These are phyloP conservation scores for Dictyophora rubrovolvata DNA, from an alignment of 768 basidiomycete genomes.

Conservation along the genomic window DNA sequence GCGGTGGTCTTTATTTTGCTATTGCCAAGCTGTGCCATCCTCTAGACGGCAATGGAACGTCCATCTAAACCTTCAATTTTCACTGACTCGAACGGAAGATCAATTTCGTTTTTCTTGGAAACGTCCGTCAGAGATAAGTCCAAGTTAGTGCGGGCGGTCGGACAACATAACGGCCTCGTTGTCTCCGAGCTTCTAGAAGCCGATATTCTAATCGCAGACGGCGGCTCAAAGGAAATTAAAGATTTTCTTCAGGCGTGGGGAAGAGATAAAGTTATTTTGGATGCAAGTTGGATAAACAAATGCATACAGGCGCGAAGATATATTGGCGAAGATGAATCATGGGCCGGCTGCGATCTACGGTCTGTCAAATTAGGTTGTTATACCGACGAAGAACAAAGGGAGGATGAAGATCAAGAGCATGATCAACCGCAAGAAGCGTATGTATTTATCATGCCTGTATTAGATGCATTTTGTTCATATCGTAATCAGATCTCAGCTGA, in stretches of 20 bases:
- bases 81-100: not conserved
- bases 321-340: not conserved
- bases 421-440: not conserved
- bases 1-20: not conserved
- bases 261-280: not conserved
- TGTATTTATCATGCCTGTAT: not conserved
- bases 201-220: slow-evolving; percentile 6
- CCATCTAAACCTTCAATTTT: too few relatives aligned
- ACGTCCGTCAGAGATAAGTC: not conserved
- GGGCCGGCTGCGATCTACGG: not conserved
- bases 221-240: not conserved
- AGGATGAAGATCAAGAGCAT: not conserved
- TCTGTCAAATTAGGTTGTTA: not conserved
- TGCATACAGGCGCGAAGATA: not conserved
- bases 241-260: slow-evolving; percentile 4
- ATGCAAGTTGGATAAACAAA: not conserved
- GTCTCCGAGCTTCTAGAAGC: not conserved
- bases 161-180: not conserved
- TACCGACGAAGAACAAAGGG: not conserved
- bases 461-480: not conserved
- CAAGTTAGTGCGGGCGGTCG: not conserved
- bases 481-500: not conserved
- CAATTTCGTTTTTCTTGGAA: slow-evolving; percentile 1
- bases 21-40: too few relatives aligned
- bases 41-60: not conserved